Evolutionary conservation across 2,329 filamentous ascomycete genomes (phyloP).

Genomic region (Dothideomycetidae sp.): DNA sequence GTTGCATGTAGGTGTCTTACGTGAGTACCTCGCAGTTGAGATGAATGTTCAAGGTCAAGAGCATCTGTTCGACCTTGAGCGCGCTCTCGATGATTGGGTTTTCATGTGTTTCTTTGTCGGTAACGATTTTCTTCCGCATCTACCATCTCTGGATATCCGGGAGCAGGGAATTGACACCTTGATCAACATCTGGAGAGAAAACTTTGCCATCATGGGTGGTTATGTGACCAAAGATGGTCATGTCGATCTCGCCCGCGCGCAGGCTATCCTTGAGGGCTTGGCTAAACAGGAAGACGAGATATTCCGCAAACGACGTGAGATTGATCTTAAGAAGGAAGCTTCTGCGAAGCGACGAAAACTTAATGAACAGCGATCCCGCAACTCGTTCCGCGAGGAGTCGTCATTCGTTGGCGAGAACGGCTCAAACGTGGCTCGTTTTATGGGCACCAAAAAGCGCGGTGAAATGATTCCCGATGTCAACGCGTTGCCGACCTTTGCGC

Average conservation of each 20-base stretch:
- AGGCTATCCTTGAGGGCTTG: slow-evolving; percentile 74
- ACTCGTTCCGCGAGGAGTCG: slow-evolving; percentile 14
- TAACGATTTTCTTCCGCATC: slow-evolving; percentile 93
- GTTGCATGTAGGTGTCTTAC: slow-evolving; percentile 81
- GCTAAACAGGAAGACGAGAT: slow-evolving; percentile 90
- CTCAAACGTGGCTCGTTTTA: slow-evolving; percentile 18
- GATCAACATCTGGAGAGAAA: slow-evolving; percentile 93
- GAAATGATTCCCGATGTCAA: slow-evolving; percentile 24
- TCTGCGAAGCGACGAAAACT: slow-evolving; percentile 65
- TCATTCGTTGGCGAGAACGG: slow-evolving; percentile 17
- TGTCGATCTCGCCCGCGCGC: slow-evolving; percentile 73
- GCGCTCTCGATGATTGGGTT: slow-evolving; percentile 93
- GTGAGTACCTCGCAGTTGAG: slow-evolving; percentile 87
- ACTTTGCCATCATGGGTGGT: slow-evolving; percentile 78
- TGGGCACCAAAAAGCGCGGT: slow-evolving; percentile 16
- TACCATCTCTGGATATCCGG: slow-evolving; percentile 92
- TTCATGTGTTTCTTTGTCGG: slow-evolving; percentile 99
- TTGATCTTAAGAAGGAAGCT: slow-evolving; percentile 69
- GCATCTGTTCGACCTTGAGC: slow-evolving; percentile 85
- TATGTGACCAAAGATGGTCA: slow-evolving; percentile 93
- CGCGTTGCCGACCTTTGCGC: slow-evolving; percentile 43
- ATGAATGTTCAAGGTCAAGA: slow-evolving; percentile 68
- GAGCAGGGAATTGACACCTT: slow-evolving; percentile 95
- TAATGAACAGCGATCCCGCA: slow-evolving; percentile 18
- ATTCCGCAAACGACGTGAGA: slow-evolving; percentile 74